Evolutionary conservation across 768 basidiomycete genomes (phyloP), one percentile per base, ranked within the genome.

Genomic region (Collybiopsis confluens): DNA sequence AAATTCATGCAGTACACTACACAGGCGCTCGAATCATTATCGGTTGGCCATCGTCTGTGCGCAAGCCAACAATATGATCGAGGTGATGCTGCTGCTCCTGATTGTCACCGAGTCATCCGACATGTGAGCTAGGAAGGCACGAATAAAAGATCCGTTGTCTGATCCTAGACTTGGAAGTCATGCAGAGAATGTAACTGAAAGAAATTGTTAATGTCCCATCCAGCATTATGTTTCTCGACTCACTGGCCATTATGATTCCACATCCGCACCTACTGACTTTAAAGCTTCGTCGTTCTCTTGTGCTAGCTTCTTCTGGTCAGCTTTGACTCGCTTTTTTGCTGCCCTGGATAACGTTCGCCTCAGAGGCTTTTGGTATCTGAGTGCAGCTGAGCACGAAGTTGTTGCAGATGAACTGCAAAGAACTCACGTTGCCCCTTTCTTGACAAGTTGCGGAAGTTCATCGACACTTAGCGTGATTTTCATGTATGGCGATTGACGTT

Each of bases 401-500:
- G 43, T 28, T 9, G 13, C 38, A 9, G 9, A 36, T 4, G 27
- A 24, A 23, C 26, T 11, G 4, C 24, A 4, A 24, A 7, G 2
- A 41, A 68, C 81, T 58, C 59, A 85, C 85, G 81, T 85, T 46
- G 82, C 79, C 21, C 73, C 73, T 8, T 66, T 61, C 20, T 68
- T 63, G 6, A 64, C 63, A 24, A 76, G 61, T 16, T 71, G 67
- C 6, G 74, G 70, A 0, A 82, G 64, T 51, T 78, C 71, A 48
- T 60, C 59, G 23, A 70, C 68, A 13, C 80, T 82, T 0, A 92
- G 68, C 0, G 85, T 90, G 54, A 91, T 70, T 56, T 77, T 82
- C 83, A 92, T 86, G 54, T 78, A 88, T 1, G 88, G 82, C 2
- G 78, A 80, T 58, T 79, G 78, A 6, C 74, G 77, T 59, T 74